A percentile compares a stretch with the other conserved stretches of the same genome.
These are phyloP conservation scores for Neonectria neomacrospora DNA, from an alignment of 2,329 filamentous ascomycete species.

Conservation along the genomic window DNA sequence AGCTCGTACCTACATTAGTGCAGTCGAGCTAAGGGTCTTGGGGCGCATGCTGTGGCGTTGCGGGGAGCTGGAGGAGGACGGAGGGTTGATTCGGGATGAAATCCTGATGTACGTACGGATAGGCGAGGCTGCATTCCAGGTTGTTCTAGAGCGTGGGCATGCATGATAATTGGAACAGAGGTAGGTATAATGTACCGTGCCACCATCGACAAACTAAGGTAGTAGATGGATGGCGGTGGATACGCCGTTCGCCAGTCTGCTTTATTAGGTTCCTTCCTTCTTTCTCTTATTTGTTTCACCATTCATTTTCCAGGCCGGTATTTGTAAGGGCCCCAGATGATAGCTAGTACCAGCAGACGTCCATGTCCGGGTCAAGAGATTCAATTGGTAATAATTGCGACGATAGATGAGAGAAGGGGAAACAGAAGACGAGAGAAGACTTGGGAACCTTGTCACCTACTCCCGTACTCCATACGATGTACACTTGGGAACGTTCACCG, in stretches of 20 bases:
- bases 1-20: constrained; percentile 44
- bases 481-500: not conserved
- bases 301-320: not conserved
- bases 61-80: not conserved
- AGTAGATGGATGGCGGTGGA: no score
- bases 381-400: not conserved
- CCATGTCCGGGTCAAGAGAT: not conserved
- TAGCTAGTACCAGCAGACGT: not conserved
- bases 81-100: not conserved
- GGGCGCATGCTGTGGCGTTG: constrained; percentile 14
- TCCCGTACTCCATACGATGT: not conserved
- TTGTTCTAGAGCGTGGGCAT: not conserved
- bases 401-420: not conserved
- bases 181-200: not conserved
- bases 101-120: no score
- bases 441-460: not conserved
- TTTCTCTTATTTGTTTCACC: not conserved
- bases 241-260: not conserved
- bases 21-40: constrained; percentile 17
- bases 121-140: not conserved
- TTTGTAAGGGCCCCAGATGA: not conserved
- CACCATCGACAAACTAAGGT: no score
- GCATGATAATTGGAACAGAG: not conserved
- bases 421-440: constrained; percentile 2
- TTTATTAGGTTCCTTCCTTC: not conserved